Base-by-base conservation (phyloP, 2,329 filamentous ascomycete genomes). In the Sporothrix inflata region DNA sequence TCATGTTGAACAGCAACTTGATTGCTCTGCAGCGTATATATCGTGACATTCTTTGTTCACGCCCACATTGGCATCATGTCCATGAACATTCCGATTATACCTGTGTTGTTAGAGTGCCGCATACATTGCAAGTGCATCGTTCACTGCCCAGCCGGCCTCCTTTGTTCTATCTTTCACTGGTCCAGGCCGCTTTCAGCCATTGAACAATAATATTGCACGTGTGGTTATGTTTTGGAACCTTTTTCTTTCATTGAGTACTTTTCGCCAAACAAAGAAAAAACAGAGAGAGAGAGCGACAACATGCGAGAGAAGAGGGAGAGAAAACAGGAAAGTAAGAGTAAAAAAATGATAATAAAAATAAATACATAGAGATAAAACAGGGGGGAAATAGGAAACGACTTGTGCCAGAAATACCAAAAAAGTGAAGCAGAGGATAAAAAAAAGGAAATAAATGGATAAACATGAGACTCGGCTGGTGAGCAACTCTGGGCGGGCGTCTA, bases 381-480 rank as follows among this genome's bases (percentile, higher is more conserved):
- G 42, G 27, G 65, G 49, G 30, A 51, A 69, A 40, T 53, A 53
- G 60, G 60, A 49, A 47, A 42, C n/a, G 40, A 63, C 60, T 40
- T 34, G 65, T 67, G 65, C 65, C 65, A 67, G n/a, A 40, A 34
- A 60, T 47, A 70, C 38, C 67, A 70, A 60, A 57, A 66, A 67
- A 49, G 34, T n/a, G 34, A 60, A 47, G 45, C 16, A 69, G n/a
- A 40, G n/a, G 38, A 27, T 19, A 42, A 42, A 57, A 40, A 27
- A 30, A 47, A 47, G 2, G 27, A 47, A 60, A 45, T 38, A 55
- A 38, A 40, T 55, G n/a, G 19, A 55, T 9, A 34, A 51, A 67
- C 65, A 53, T 67, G 65, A 68, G 65, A 69, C 47, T 69, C 66
- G 66, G 66, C 66, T 69, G 66, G 66, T 69, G 49, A 69, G 66